A percentile compares a stretch with the other conserved stretches of the same genome.
Conservation (phyloP, 2,329 filamentous ascomycete species). For the Fusarium drepaniforme region DNA sequence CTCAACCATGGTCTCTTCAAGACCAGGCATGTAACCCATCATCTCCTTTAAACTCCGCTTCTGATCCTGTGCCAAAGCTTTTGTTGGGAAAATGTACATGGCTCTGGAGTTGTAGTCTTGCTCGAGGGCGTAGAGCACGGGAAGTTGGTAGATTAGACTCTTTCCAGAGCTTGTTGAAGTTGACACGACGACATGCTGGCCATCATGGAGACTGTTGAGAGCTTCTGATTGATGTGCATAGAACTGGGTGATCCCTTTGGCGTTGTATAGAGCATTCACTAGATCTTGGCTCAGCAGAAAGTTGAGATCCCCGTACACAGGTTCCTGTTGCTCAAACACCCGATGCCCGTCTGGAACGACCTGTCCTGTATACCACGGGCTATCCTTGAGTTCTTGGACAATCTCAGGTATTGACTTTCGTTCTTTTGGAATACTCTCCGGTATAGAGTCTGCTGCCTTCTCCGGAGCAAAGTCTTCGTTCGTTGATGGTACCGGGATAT, state of each 20-base stretch:
- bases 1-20: constrained; percentile 84
- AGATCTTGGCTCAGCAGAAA: constrained; percentile 91
- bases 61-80: constrained; percentile 96
- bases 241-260: constrained; percentile 84
- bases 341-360: constrained; percentile 94
- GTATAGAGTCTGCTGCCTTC: constrained; percentile 62
- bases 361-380: constrained; percentile 91
- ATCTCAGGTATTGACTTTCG: constrained; percentile 87
- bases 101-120: constrained; percentile 81
- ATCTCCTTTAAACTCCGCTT: constrained; percentile 88
- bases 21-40: constrained; percentile 80
- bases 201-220: constrained; percentile 87
- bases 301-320: constrained; percentile 84
- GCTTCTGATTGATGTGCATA: constrained; percentile 95
- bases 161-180: constrained; percentile 98
- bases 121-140: constrained; percentile 89
- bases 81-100: constrained; percentile 98
- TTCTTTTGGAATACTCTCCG: constrained; percentile 81
- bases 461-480: constrained; percentile 48
- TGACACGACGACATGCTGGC: constrained; percentile 89
- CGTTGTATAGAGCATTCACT: constrained; percentile 97
- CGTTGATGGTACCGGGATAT: constrained; percentile 71
- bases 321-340: constrained; percentile 86
- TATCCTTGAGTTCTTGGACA: constrained; percentile 82
- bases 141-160: constrained; percentile 97